Evolutionary conservation across 2,329 filamentous ascomycete genomes (phyloP), one percentile per base, ranked within the genome.

Genomic region (Bisporella sp.): DNA sequence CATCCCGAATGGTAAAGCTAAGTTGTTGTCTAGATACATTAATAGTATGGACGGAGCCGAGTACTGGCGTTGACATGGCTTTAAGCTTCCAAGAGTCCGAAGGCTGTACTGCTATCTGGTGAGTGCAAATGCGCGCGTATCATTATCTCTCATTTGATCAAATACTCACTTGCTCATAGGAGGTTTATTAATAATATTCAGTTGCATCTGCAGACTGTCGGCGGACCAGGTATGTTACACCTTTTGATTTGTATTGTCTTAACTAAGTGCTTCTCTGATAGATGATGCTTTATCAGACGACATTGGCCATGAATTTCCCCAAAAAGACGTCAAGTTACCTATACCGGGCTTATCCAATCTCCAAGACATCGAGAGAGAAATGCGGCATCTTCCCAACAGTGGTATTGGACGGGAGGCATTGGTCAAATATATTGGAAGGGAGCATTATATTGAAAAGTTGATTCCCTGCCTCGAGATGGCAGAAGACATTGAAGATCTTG

Each of bases 21-120:
- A 66, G 54, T 13, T n/a, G 39, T 47, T n/a, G 13, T 41, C 37
- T 49, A 95, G 92, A 97, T 68, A 99, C 93, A 4, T 80, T 99
- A 54, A 97, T 99, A 55, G 91, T 99, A 54, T 99, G 93, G 93
- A 96, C 92, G 39, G 93, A 97, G 66, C 81, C 83, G 4, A 70
- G 67, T 53, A 93, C 84, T 71, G 87, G 87, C 52, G 83, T 91
- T 50, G 93, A 99, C 66, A 97, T 99, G 93, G 93, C 93, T 41
- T 78, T 99, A 56, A 96, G 91, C 67, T 99, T 99, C 64, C 93
- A 99, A 69, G 93, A 99, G 72, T 86, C 91, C 2, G 93, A 97
- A 59, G 93, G 92, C 43, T 99, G 93, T 69, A 82, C 87, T 21
- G 77, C 84, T 56, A 96, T 99, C 68, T 99, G 93, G 93, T 95